A percentile compares a stretch with the other conserved stretches of the same genome.
These are phyloP conservation scores for Triticum monococcum DNA, from an alignment of 176 grass and related monocot genomes.

Conservation along the genomic window DNA sequence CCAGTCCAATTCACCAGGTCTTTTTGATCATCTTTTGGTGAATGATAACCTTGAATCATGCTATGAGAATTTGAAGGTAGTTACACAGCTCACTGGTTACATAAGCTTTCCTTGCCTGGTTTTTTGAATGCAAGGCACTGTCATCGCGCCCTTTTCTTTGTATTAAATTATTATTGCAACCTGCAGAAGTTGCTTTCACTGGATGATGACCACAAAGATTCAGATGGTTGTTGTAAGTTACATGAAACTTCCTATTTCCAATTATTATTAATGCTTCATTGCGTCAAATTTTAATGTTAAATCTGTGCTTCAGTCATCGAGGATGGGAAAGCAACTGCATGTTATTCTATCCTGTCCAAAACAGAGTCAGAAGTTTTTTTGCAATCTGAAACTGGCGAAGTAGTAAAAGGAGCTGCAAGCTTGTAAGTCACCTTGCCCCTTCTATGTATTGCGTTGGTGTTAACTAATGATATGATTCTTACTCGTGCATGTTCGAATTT, in stretches of 20 bases:
- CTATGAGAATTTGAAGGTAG: conserved; percentile 90
- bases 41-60: conserved; percentile 91
- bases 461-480: conserved; percentile 8
- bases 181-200: conserved; percentile 70
- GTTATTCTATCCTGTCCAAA: conserved; percentile 50
- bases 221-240: conserved; percentile 52
- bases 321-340: conserved; percentile 31
- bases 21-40: conserved; percentile 81
- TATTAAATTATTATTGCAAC: conserved; percentile 22
- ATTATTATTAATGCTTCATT: background rate
- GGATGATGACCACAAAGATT: conserved; percentile 45
- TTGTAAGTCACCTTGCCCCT: conserved; percentile 35
- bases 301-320: conserved; percentile 34
- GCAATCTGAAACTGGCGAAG: conserved; percentile 45
- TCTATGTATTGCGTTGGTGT: background rate
- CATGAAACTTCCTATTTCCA: background rate
- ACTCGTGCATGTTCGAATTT: conserved; percentile 19
- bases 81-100: background rate
- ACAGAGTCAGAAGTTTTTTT: conserved; percentile 57
- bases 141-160: background rate
- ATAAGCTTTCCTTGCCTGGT: conserved; percentile 1
- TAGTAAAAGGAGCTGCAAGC: conserved; percentile 39
- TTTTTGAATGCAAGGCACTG: background rate
- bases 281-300: conserved; percentile 9
- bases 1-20: conserved; percentile 64